Conservation (phyloP, 257 asterid genomes). For the Salvia splendens region DNA sequence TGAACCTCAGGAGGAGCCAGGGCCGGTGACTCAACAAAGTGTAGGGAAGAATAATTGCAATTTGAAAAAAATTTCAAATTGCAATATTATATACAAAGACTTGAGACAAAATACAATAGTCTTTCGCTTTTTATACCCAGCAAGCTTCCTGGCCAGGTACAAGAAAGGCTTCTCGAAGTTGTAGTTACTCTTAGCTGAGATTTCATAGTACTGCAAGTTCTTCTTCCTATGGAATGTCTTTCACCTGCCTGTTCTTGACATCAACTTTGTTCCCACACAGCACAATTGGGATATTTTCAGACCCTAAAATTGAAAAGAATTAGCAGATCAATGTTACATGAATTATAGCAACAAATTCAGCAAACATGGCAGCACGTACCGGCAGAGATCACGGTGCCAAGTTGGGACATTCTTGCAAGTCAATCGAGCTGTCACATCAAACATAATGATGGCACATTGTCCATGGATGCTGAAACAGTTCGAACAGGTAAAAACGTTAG, state of each 20-base stretch:
- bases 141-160: constrained; percentile 70
- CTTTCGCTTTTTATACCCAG: constrained; percentile 44
- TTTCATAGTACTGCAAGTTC: constrained; percentile 71
- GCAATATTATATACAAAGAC: not conserved
- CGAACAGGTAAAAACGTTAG: constrained; percentile 10
- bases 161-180: constrained; percentile 84
- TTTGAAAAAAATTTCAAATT: not conserved
- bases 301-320: constrained; percentile 42
- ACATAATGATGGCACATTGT: constrained; percentile 83
- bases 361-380: constrained; percentile 40
- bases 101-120: too few relatives aligned
- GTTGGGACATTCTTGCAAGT: constrained; percentile 85
- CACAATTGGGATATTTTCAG: constrained; percentile 69
- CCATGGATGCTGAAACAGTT: constrained; percentile 67
- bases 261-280: constrained; percentile 78
- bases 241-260: constrained; percentile 80
- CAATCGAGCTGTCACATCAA: constrained; percentile 77
- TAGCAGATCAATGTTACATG: too few relatives aligned
- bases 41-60: constrained; percentile 58
- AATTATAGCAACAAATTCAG: not conserved
- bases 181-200: constrained; percentile 81
- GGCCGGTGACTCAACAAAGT: constrained; percentile 72
- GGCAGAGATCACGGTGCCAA: constrained; percentile 84
- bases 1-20: constrained; percentile 73
- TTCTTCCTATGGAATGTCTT: constrained; percentile 78